Percentiles rank a stretch among this genome's conserved stretches.
These are phyloP conservation scores for Lenzites betulinus DNA, from an alignment of 768 basidiomycete genomes.

Conservation along the genomic window DNA sequence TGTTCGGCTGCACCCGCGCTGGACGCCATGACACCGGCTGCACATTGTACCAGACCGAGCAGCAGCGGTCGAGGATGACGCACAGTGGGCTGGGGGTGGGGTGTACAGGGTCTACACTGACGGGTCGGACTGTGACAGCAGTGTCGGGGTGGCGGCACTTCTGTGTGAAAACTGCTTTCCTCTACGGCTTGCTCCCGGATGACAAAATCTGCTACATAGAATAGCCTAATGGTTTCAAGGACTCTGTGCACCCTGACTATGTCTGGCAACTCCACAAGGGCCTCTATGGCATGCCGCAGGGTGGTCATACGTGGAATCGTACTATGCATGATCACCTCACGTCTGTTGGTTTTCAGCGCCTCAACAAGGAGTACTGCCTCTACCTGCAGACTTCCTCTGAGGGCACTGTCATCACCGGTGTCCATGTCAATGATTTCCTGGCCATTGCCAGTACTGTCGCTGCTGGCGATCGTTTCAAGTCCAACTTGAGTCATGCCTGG, in stretches of 20 bases:
- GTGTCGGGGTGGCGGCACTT: too few species aligned
- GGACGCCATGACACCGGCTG: too few species aligned
- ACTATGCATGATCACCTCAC: slow-evolving; percentile 4
- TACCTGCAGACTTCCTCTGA: slow-evolving; percentile 3
- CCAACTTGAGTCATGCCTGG: slow-evolving; percentile 31
- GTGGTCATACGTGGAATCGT: slow-evolving; percentile 20
- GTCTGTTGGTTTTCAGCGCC: slow-evolving; percentile 18
- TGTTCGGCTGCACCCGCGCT: too few species aligned
- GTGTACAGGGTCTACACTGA: too few species aligned
- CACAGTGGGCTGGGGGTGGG: too few species aligned
- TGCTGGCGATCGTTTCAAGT: slow-evolving; percentile 31
- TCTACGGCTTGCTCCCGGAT: slow-evolving; percentile 35
- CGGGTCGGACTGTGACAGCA: too few species aligned
- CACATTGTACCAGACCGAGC: too few species aligned
- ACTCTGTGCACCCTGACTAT: neutral
- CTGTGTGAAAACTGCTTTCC: slow-evolving; percentile 44
- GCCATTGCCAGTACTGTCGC: slow-evolving; percentile 25
- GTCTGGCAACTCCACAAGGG: slow-evolving; percentile 19
- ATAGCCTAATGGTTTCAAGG: slow-evolving; percentile 31
- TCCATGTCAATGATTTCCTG: slow-evolving; percentile 28
- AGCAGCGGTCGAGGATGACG: too few species aligned
- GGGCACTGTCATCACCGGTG: slow-evolving; percentile 18
- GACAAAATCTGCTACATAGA: slow-evolving; percentile 41
- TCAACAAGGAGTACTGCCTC: slow-evolving; percentile 20
- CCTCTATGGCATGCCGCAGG: slow-evolving; percentile 27